Conservation (phyloP, 148 eudicot species). For the Pouteria glomerata region DNA sequence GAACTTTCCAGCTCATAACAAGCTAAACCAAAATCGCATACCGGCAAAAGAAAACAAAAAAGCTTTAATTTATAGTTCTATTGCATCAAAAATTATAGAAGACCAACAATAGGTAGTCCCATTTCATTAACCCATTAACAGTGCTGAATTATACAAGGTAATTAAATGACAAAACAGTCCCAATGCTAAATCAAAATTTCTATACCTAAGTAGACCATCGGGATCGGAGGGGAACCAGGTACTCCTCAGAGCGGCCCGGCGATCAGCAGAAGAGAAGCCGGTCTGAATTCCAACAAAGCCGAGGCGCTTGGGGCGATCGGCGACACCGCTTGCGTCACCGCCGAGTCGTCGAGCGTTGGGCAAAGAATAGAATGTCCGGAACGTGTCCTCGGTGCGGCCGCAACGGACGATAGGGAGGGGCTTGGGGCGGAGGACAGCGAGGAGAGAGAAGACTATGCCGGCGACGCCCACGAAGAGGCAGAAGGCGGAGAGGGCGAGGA, state of each 20-base stretch:
- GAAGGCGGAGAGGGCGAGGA: slow-evolving; percentile 28
- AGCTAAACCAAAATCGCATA: no score
- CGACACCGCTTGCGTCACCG: neutral
- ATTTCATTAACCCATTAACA: neutral
- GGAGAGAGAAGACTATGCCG: slow-evolving; percentile 45
- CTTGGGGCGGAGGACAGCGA: slow-evolving; percentile 37
- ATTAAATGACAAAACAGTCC: neutral
- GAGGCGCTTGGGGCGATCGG: slow-evolving; percentile 45
- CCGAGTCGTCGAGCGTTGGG: slow-evolving; percentile 17
- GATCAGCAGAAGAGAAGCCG: slow-evolving; percentile 33
- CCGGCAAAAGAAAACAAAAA: no score
- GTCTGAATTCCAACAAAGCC: slow-evolving; percentile 71
- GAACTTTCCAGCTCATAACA: no score
- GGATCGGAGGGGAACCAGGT: slow-evolving; percentile 72
- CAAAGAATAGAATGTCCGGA: slow-evolving; percentile 38
- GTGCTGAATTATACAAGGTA: neutral
- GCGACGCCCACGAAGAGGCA: slow-evolving; percentile 44
- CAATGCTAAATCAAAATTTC: neutral
- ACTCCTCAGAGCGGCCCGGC: slow-evolving; percentile 41
- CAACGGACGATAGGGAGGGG: slow-evolving; percentile 40
- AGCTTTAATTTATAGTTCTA: no score
- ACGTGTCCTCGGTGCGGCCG: slow-evolving; percentile 41
- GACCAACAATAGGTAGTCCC: no score
- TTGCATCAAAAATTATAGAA: no score
- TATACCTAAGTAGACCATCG: slow-evolving; percentile 47